Percentiles rank a stretch among this genome's conserved stretches.
Conservation (phyloP, 805 yeast species). For the Ascoidea tarda region DNA sequence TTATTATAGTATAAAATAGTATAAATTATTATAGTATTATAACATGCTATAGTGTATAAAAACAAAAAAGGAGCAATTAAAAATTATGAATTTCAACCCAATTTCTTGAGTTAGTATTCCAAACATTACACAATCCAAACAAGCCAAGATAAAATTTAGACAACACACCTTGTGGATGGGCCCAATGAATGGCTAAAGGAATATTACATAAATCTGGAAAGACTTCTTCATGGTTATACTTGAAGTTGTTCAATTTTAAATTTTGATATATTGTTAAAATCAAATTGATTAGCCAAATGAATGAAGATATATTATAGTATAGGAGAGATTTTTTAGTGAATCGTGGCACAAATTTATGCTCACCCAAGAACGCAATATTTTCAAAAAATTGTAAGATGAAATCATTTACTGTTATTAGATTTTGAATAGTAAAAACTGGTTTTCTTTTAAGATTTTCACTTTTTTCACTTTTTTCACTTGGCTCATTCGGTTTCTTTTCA, state of each 20-base stretch:
- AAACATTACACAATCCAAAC: background rate
- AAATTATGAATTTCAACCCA: background rate
- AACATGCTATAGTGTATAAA: too few species aligned
- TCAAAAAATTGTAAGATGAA: constrained; percentile 7
- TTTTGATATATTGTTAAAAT: background rate
- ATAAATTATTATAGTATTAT: too few species aligned
- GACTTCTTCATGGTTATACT: background rate
- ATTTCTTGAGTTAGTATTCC: background rate
- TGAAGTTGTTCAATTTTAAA: background rate
- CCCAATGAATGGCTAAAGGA: background rate
- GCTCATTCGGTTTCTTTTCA: background rate
- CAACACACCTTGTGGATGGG: background rate
- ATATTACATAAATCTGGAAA: too few species aligned
- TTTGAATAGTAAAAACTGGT: too few species aligned
- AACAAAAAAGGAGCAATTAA: too few species aligned
- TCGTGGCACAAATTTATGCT: constrained; percentile 2
- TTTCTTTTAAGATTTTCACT: too few species aligned
- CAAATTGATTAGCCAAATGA: constrained; percentile 9
- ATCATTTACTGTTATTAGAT: constrained; percentile 1
- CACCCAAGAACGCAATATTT: constrained; percentile 10
- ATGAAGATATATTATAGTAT: constrained; percentile 8
- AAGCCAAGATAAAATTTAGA: background rate
- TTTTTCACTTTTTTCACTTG: too few species aligned
- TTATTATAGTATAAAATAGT: too few species aligned
- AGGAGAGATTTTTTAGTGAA: constrained; percentile 1